A percentile compares a stretch with the other conserved stretches of the same genome.
Evolutionary conservation across 768 basidiomycete genomes (phyloP).

Genomic region (Wakefieldia striispora): DNA sequence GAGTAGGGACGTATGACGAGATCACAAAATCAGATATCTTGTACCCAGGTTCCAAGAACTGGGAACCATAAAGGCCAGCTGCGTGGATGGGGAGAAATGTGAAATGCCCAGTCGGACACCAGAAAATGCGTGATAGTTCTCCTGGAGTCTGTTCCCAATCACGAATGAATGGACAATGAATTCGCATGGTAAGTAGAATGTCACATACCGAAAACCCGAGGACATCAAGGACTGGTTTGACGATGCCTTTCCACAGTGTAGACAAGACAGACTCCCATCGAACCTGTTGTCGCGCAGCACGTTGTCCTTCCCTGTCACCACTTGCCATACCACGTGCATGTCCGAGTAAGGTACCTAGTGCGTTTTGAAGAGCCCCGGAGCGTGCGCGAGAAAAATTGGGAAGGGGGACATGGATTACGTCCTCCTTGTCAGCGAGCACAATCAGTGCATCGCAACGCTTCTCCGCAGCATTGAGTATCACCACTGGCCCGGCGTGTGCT

Average conservation of each 20-base stretch:
- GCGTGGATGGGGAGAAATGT: conserved; percentile 2
- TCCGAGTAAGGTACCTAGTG: background rate
- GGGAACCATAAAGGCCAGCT: background rate
- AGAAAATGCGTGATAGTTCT: background rate
- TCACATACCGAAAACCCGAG: background rate
- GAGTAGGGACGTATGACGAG: conserved; percentile 30
- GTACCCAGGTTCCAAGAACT: background rate
- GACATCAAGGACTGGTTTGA: conserved; percentile 1
- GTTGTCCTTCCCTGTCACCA: background rate
- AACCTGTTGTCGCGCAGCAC: no score
- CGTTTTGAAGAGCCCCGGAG: background rate
- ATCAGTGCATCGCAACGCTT: conserved; percentile 1
- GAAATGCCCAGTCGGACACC: conserved; percentile 1
- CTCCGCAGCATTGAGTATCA: background rate
- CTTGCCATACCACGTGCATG: background rate
- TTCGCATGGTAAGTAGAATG: background rate
- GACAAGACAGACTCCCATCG: background rate
- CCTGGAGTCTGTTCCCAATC: background rate
- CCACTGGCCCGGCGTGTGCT: background rate
- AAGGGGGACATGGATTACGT: background rate
- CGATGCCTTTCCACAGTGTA: background rate
- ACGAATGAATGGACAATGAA: background rate
- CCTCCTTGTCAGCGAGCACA: background rate
- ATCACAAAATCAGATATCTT: background rate
- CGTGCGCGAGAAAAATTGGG: background rate